These are phyloP conservation scores for Paradendryphiella salina DNA, from an alignment of 2,329 filamentous ascomycete species.

Conservation along the genomic window DNA sequence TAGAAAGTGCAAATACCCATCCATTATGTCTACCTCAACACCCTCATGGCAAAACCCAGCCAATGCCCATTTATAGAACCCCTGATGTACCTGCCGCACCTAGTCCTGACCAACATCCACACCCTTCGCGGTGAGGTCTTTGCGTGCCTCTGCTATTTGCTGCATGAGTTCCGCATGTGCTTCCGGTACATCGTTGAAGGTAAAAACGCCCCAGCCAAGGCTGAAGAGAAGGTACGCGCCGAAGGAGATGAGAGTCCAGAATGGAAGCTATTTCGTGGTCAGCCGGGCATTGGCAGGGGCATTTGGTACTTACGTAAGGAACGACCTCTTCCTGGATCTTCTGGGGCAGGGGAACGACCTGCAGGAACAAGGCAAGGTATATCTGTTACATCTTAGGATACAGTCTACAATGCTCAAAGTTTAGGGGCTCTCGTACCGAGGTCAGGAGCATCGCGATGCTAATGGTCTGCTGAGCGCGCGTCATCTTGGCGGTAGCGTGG, in stretches of 20 bases:
- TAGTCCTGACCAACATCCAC: conserved; percentile 72
- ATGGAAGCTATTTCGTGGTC: conserved; percentile 68
- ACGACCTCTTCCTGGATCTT: conserved; percentile 82
- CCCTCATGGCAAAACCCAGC: conserved; percentile 1
- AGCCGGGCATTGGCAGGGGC: conserved; percentile 1
- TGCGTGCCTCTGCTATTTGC: conserved; percentile 78
- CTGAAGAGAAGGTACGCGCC: conserved; percentile 90
- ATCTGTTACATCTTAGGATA: conserved; percentile 61
- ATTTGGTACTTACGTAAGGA: conserved; percentile 73
- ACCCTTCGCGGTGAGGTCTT: conserved; percentile 71
- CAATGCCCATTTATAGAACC: conserved; percentile 6
- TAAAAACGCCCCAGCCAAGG: conserved; percentile 88
- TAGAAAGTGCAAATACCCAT: conserved; percentile 17
- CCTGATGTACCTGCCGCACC: not conserved
- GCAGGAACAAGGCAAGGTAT: conserved; percentile 83
- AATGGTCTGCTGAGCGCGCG: conserved; percentile 89
- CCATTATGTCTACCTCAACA: not conserved
- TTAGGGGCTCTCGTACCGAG: conserved; percentile 64
- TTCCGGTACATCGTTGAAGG: conserved; percentile 93
- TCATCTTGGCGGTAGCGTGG: conserved; percentile 65
- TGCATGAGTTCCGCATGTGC: conserved; percentile 86
- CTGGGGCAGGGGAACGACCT: conserved; percentile 77
- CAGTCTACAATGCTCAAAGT: conserved; percentile 6
- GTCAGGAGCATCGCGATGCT: conserved; percentile 84
- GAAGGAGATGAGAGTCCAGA: conserved; percentile 89